Conservation (phyloP, 2,329 filamentous ascomycete genomes). For the Endoconidiophora laricicola region DNA sequence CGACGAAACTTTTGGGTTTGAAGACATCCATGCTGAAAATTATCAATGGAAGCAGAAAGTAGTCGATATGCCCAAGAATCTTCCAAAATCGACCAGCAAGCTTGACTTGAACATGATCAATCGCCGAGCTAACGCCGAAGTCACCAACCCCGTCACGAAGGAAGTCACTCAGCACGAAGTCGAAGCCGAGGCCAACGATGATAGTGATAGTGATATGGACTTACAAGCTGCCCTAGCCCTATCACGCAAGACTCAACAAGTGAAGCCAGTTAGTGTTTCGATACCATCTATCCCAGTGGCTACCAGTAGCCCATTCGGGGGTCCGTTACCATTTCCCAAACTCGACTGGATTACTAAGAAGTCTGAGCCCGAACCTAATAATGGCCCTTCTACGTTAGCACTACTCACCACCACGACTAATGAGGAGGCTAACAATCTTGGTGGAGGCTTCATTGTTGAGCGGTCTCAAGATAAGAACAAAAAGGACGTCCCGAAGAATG, state of each 20-base stretch:
- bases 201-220: conserved; percentile 56
- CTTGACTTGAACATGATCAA: conserved; percentile 9
- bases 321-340: conserved; percentile 82
- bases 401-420: not conserved
- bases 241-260: conserved; percentile 21
- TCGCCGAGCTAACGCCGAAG: conserved; percentile 19
- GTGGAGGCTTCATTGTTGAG: conserved; percentile 7
- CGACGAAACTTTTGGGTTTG: conserved; percentile 27
- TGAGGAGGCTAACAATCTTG: not conserved
- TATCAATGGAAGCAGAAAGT: conserved; percentile 42
- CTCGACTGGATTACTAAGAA: conserved; percentile 37
- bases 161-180: conserved; percentile 22
- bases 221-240: conserved; percentile 53
- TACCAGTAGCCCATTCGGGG: conserved; percentile 38
- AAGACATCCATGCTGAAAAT: conserved; percentile 28
- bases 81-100: conserved; percentile 25
- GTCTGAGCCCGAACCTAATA: not conserved
- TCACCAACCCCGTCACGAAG: conserved; percentile 56
- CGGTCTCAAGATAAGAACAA: conserved; percentile 3
- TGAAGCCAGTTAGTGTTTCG: not conserved
- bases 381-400: not conserved
- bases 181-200: conserved; percentile 36
- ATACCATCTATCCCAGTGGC: not conserved
- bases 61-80: conserved; percentile 30
- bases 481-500: conserved; percentile 30